These are phyloP conservation scores for Daldinia bambusicola DNA, from an alignment of 495 filamentous ascomycete genomes.

Conservation along the genomic window DNA sequence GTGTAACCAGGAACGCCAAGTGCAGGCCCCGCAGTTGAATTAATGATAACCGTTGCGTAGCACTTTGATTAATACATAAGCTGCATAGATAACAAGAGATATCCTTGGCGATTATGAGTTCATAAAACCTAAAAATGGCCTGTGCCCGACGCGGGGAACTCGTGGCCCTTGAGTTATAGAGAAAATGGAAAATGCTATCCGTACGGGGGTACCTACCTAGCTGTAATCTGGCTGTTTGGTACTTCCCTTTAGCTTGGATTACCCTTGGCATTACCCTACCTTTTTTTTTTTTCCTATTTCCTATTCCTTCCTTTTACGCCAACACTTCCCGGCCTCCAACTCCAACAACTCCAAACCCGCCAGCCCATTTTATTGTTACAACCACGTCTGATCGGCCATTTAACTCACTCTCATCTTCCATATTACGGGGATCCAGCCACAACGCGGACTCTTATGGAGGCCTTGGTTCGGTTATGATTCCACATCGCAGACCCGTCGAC, in stretches of 20 bases:
- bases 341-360: neutral
- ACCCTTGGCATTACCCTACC: constrained; percentile 12
- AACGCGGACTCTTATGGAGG: constrained; percentile 7
- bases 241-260: constrained; percentile 12
- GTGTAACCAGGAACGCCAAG: neutral
- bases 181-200: constrained; percentile 24
- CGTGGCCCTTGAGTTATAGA: neutral
- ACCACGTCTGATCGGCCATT: constrained; percentile 33
- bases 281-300: neutral
- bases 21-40: neutral
- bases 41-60: constrained; percentile 19
- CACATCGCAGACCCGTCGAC: constrained; percentile 13
- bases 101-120: constrained; percentile 10
- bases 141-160: constrained; percentile 34
- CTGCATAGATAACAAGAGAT: neutral
- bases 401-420: neutral
- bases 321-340: too few relatives aligned
- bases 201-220: too few relatives aligned
- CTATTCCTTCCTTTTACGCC: constrained; percentile 10
- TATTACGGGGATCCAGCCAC: constrained; percentile 13
- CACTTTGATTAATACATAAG: neutral
- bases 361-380: constrained; percentile 30
- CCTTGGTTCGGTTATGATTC: constrained; percentile 28
- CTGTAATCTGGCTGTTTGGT: too few relatives aligned
- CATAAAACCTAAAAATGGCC: constrained; percentile 20